Percentiles rank a stretch among this genome's conserved stretches.
Conservation (phyloP, 306 rosid species). For the Mimosa pudica region DNA sequence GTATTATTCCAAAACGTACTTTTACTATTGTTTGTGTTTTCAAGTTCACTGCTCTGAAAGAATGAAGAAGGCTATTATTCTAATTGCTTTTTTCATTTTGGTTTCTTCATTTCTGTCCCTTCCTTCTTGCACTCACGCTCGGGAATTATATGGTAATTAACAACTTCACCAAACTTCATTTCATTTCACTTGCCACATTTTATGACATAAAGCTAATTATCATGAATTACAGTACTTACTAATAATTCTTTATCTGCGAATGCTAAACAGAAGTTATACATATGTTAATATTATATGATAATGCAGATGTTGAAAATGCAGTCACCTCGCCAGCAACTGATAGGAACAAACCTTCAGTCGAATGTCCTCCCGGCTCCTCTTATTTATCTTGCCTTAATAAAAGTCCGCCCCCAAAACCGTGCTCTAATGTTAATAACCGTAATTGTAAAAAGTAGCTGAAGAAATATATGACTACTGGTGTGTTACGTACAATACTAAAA, state of each 20-base stretch:
- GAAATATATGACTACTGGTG: neutral
- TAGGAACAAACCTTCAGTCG: neutral
- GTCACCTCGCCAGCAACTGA: neutral
- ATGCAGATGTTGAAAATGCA: neutral
- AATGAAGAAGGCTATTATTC: neutral
- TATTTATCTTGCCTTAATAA: neutral
- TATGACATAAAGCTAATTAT: no score
- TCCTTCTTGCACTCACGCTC: neutral
- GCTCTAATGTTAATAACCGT: neutral
- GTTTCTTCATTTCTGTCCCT: neutral
- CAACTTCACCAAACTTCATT: neutral
- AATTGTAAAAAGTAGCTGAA: neutral
- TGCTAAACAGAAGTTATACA: neutral
- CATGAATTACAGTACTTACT: no score
- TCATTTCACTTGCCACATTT: no score
- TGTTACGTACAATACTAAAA: no score
- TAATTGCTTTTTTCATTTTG: neutral
- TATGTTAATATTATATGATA: neutral
- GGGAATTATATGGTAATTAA: neutral
- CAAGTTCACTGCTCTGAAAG: neutral
- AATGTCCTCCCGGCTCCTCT: neutral
- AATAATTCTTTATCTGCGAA: neutral
- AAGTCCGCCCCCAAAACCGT: neutral
- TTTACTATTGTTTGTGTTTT: neutral
- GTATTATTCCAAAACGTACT: neutral